phyloP scores from a whole-genome alignment of 352 stramenopile species.

The Peronospora belbahrii region DNA sequence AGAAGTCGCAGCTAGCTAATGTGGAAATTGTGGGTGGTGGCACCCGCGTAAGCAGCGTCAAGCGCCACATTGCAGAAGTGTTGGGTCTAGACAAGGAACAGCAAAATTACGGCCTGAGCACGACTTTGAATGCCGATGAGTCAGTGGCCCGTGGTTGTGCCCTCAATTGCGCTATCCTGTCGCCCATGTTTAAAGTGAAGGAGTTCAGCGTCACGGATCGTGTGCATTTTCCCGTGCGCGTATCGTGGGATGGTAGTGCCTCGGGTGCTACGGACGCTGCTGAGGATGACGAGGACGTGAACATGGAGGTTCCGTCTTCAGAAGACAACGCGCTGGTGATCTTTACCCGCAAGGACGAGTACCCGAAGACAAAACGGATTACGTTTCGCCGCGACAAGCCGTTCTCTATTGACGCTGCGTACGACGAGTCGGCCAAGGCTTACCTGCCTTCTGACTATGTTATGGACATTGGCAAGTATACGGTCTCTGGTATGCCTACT shows the following conservation, averaged over 20 bases:
- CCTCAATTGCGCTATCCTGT: constrained; percentile 97
- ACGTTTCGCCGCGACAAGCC: constrained; percentile 90
- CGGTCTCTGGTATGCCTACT: constrained; percentile 84
- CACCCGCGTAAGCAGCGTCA: constrained; percentile 94
- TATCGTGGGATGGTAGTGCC: constrained; percentile 87
- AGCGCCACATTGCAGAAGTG: constrained; percentile 87
- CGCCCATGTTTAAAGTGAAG: constrained; percentile 96
- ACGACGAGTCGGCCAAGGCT: constrained; percentile 73
- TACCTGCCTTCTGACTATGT: constrained; percentile 65
- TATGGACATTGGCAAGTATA: constrained; percentile 88
- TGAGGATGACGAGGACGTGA: constrained; percentile 81
- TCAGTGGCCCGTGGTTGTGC: constrained; percentile 94
- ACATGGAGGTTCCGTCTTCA: constrained; percentile 48
- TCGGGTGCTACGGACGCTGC: constrained; percentile 41
- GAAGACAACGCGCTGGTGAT: constrained; percentile 88
- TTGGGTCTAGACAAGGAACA: constrained; percentile 89
- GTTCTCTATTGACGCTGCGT: constrained; percentile 90
- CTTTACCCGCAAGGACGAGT: constrained; percentile 93
- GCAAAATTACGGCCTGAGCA: constrained; percentile 95
- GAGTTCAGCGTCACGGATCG: constrained; percentile 85
- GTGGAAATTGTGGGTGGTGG: constrained; percentile 96
- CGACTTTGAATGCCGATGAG: constrained; percentile 99
- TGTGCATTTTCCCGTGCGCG: constrained; percentile 89
- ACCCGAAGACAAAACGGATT: constrained; percentile 95
- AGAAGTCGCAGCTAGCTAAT: constrained; percentile 82